A percentile compares a stretch with the other conserved stretches of the same genome.
These are phyloP conservation scores for Penicillium silybi DNA, from an alignment of 495 filamentous ascomycete genomes.

Conservation along the genomic window DNA sequence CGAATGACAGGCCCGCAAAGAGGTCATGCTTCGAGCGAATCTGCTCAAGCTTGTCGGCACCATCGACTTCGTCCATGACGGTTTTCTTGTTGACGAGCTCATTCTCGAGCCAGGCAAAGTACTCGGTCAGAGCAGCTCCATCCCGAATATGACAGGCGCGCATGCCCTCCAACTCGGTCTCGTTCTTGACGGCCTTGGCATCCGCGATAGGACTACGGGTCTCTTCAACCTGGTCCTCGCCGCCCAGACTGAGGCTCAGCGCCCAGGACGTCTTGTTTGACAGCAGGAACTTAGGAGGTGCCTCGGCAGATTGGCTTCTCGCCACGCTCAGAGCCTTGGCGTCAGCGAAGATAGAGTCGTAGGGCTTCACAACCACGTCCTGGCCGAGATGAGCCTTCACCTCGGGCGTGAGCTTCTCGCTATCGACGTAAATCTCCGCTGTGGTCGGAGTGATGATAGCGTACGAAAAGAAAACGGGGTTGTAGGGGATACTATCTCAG, in stretches of 20 bases:
- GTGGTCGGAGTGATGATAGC: constrained; percentile 78
- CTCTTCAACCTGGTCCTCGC: constrained; percentile 84
- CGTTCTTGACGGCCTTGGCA: constrained; percentile 97
- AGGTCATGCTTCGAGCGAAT: constrained; percentile 75
- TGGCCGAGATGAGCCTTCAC: constrained; percentile 66
- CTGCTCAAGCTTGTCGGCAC: constrained; percentile 83
- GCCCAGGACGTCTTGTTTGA: constrained; percentile 95
- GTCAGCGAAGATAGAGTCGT: constrained; percentile 78
- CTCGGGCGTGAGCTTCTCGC: constrained; percentile 67
- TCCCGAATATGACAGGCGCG: constrained; percentile 90
- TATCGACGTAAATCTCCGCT: constrained; percentile 82
- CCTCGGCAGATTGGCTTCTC: constrained; percentile 32
- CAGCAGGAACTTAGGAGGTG: constrained; percentile 67
- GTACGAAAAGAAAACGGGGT: constrained; percentile 98
- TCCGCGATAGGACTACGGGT: constrained; percentile 84
- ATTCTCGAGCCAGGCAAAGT: constrained; percentile 96
- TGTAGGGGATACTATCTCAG: constrained; percentile 78
- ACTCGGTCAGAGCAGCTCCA: constrained; percentile 86
- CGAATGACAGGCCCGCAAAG: constrained; percentile 90
- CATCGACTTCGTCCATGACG: constrained; percentile 81
- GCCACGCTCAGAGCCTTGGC: constrained; percentile 54
- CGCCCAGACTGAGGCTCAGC: constrained; percentile 79
- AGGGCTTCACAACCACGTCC: constrained; percentile 76
- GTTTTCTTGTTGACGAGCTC: constrained; percentile 71
- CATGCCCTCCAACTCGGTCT: constrained; percentile 89